Percentiles rank a stretch among this genome's conserved stretches.
Evolutionary conservation across 306 rosid genomes (phyloP).

Genomic region (Corylus avellana): DNA sequence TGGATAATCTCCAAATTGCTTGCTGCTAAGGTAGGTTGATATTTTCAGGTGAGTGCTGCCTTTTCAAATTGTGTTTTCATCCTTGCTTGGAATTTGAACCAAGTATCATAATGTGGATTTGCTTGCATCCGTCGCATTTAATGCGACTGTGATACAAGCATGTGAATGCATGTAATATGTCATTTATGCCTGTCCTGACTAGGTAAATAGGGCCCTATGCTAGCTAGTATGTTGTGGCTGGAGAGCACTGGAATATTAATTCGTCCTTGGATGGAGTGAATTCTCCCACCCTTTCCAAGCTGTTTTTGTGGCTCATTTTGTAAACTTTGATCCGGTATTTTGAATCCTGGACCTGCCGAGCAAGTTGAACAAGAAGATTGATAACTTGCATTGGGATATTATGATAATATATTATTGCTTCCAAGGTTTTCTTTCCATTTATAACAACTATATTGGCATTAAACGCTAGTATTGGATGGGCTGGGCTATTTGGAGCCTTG

Average conservation of each 20-base stretch:
- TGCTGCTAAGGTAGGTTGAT: slow-evolving; percentile 99
- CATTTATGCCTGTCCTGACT: slow-evolving; percentile 5
- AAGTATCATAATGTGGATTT: slow-evolving; percentile 40
- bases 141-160: slow-evolving; percentile 7
- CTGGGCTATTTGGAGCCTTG: no score
- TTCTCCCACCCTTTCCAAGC: neutral
- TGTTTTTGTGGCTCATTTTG: neutral
- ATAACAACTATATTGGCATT: no score
- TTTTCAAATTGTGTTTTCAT: slow-evolving; percentile 42
- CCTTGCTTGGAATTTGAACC: slow-evolving; percentile 50
- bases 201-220: neutral
- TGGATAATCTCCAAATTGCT: slow-evolving; percentile 95
- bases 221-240: neutral
- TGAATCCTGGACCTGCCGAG: neutral
- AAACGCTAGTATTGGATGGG: no score
- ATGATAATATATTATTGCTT: no score
- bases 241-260: neutral
- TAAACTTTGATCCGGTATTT: neutral
- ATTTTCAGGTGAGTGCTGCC: slow-evolving; percentile 96
- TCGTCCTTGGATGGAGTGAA: neutral
- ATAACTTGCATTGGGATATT: neutral
- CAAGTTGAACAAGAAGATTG: neutral
- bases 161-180: slow-evolving; percentile 17
- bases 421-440: no score
- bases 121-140: slow-evolving; percentile 42